These are phyloP conservation scores for Mycogone perniciosa DNA, from an alignment of 2,329 filamentous ascomycete species.

Conservation along the genomic window DNA sequence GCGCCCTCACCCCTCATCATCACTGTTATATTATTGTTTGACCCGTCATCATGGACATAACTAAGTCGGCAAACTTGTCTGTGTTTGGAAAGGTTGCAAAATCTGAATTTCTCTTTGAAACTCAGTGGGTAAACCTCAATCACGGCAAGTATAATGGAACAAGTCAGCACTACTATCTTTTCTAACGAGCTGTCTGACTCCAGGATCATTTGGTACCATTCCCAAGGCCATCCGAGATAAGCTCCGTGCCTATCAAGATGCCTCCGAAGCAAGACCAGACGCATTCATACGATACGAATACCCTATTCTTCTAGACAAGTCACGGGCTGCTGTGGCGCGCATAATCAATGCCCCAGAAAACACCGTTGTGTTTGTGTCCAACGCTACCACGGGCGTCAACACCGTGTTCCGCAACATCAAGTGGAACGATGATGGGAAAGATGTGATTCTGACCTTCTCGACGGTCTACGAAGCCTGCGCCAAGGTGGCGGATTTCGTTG, in stretches of 20 bases:
- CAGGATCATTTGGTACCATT: constrained; percentile 74
- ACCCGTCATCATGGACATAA: no score
- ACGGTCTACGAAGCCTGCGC: constrained; percentile 75
- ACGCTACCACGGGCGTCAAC: constrained; percentile 39
- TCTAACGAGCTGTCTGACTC: no score
- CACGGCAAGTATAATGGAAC: background rate
- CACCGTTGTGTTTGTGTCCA: constrained; percentile 69
- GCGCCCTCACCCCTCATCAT: no score
- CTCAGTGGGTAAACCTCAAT: constrained; percentile 5
- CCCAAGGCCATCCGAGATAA: constrained; percentile 55
- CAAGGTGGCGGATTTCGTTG: constrained; percentile 41
- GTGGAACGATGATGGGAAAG: constrained; percentile 55
- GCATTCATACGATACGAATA: constrained; percentile 43
- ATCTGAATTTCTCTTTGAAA: constrained; percentile 1
- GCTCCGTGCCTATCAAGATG: constrained; percentile 59
- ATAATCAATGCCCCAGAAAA: constrained; percentile 60
- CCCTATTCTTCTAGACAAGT: constrained; percentile 50
- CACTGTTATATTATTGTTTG: no score
- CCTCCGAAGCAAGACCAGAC: constrained; percentile 64
- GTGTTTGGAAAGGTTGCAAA: no score
- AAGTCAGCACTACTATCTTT: no score
- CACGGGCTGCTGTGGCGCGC: constrained; percentile 51
- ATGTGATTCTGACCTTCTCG: constrained; percentile 72
- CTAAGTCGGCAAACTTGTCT: no score
- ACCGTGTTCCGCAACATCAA: constrained; percentile 11